These are phyloP conservation scores for Triangularia setosa DNA, from an alignment of 2,329 filamentous ascomycete species.

Conservation along the genomic window DNA sequence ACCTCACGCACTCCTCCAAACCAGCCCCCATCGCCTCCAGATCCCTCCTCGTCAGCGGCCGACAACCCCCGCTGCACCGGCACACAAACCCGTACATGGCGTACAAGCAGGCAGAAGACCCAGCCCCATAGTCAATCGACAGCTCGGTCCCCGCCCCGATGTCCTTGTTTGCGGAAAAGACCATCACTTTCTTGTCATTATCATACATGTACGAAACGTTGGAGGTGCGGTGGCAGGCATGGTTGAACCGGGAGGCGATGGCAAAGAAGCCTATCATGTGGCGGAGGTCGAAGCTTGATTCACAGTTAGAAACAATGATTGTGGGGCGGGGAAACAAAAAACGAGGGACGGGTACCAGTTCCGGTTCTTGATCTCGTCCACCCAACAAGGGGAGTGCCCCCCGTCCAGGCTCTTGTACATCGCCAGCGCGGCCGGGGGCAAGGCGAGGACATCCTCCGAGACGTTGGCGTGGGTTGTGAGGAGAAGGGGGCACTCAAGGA, in stretches of 20 bases:
- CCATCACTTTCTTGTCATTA: slow-evolving; percentile 32
- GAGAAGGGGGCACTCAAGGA: slow-evolving; percentile 44
- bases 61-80: slow-evolving; percentile 43
- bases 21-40: background rate
- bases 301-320: background rate
- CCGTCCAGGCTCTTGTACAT: slow-evolving; percentile 37
- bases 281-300: slow-evolving; percentile 26
- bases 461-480: slow-evolving; percentile 34
- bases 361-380: slow-evolving; percentile 41
- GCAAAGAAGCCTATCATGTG: slow-evolving; percentile 42
- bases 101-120: slow-evolving; percentile 36
- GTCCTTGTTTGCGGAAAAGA: slow-evolving; percentile 37
- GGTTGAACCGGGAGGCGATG: slow-evolving; percentile 55
- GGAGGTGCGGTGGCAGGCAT: slow-evolving; percentile 45
- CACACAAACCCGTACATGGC: slow-evolving; percentile 51
- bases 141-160: slow-evolving; percentile 46
- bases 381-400: slow-evolving; percentile 21
- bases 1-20: background rate
- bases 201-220: slow-evolving; percentile 46
- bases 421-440: slow-evolving; percentile 31
- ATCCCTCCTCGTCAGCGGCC: background rate
- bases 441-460: slow-evolving; percentile 31
- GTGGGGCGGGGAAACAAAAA: background rate
- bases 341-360: slow-evolving; percentile 40
- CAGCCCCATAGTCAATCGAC: slow-evolving; percentile 46